These are phyloP conservation scores for Lepidium sativum DNA, from an alignment of 345 rosid species.

Conservation along the genomic window DNA sequence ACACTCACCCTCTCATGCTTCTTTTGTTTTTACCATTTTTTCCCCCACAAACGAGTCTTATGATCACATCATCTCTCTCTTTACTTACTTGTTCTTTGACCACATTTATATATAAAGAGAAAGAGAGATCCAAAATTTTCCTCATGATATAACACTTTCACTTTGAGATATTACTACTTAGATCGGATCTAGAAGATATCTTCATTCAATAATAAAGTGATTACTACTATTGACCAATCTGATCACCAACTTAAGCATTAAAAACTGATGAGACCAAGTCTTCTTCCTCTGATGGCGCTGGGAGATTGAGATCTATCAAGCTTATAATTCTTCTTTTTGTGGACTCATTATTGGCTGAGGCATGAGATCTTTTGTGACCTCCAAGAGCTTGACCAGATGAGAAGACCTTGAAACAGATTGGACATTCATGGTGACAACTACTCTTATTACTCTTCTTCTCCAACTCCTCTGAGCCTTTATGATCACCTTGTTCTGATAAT, in stretches of 20 bases:
- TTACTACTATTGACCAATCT: background rate
- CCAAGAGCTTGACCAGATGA: constrained; percentile 93
- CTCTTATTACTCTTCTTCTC: constrained; percentile 18
- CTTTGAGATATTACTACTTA: background rate
- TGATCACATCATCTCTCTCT: background rate
- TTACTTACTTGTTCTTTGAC: background rate
- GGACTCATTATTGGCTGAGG: background rate
- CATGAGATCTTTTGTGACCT: constrained; percentile 86
- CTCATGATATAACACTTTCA: background rate
- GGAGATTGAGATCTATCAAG: constrained; percentile 78
- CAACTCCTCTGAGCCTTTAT: background rate
- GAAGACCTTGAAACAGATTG: constrained; percentile 61
- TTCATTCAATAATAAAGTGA: background rate
- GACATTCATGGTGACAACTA: constrained; percentile 51
- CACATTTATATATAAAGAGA: background rate
- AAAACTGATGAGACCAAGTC: constrained; percentile 18
- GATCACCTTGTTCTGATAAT: background rate
- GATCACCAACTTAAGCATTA: background rate
- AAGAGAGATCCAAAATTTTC: background rate
- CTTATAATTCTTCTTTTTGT: background rate
- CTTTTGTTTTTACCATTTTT: background rate
- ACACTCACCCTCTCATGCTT: background rate
- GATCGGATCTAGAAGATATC: background rate
- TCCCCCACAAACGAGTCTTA: background rate
- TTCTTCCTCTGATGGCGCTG: constrained; percentile 62